Conservation (phyloP, 2,329 filamentous ascomycete genomes). For the Aureobasidium musti region DNA sequence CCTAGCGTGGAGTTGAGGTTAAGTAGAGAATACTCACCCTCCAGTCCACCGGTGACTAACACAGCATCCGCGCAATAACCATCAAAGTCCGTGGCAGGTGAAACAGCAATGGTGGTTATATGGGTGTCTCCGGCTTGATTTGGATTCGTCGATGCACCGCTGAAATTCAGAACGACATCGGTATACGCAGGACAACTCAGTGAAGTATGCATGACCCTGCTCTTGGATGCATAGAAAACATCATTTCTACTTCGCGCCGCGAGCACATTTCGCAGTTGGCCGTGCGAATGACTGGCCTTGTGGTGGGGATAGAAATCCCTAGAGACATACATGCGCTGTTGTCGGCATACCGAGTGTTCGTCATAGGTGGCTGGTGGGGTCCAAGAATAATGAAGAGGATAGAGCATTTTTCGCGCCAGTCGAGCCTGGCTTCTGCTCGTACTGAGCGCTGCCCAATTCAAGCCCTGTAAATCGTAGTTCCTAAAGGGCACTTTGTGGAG, state of each 20-base stretch:
- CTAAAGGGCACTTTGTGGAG: conserved; percentile 28
- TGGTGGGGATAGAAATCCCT: conserved; percentile 44
- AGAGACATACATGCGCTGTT: conserved; percentile 37
- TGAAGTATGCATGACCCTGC: conserved; percentile 53
- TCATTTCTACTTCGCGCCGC: conserved; percentile 57
- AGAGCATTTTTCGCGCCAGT: conserved; percentile 37
- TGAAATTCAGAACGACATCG: conserved; percentile 53
- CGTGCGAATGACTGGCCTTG: conserved; percentile 57
- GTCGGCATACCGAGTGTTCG: neutral
- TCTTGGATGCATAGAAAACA: conserved; percentile 55
- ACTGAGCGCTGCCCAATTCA: conserved; percentile 41
- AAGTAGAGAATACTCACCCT: conserved; percentile 58
- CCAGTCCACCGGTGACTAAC: conserved; percentile 59
- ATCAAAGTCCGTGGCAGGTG: conserved; percentile 28
- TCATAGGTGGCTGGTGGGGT: conserved; percentile 8
- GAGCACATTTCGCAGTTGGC: conserved; percentile 61
- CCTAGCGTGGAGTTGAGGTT: conserved; percentile 44
- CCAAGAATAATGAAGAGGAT: conserved; percentile 32
- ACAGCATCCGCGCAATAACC: conserved; percentile 45
- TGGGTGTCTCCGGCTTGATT: conserved; percentile 45
- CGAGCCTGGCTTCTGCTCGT: conserved; percentile 37
- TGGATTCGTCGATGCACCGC: conserved; percentile 43
- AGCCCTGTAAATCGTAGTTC: conserved; percentile 42
- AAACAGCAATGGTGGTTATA: conserved; percentile 56
- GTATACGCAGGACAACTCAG: conserved; percentile 49